Evolutionary conservation across 108 stramenopile species (phyloP).

Genomic region (Mayamaea pseudoterrestris): DNA sequence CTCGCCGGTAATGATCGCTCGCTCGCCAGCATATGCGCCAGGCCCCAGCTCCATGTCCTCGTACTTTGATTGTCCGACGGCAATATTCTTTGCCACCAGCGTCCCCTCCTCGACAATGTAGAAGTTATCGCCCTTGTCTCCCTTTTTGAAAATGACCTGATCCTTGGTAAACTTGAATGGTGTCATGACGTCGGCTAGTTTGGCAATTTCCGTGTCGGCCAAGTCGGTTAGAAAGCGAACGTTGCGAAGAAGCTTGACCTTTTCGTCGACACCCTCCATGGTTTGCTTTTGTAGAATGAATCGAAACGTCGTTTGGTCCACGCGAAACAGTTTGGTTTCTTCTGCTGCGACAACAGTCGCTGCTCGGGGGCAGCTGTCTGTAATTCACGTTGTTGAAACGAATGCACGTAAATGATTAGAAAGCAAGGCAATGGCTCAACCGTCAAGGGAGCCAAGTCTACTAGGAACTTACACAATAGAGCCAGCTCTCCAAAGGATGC

Average conservation of each 20-base stretch:
- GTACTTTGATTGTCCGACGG: constrained; percentile 22
- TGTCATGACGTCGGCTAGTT: constrained; percentile 54
- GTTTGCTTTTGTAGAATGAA: constrained; percentile 66
- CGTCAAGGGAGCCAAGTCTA: too few relatives aligned
- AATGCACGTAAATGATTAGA: too few relatives aligned
- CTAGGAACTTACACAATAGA: constrained; percentile 72
- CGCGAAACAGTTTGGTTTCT: constrained; percentile 66
- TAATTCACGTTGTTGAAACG: too few relatives aligned
- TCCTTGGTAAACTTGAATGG: constrained; percentile 60
- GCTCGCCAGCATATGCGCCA: constrained; percentile 85
- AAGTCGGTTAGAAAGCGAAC: constrained; percentile 53
- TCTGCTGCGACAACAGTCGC: constrained; percentile 74
- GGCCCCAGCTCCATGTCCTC: constrained; percentile 45
- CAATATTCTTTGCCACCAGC: constrained; percentile 51
- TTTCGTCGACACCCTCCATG: constrained; percentile 34
- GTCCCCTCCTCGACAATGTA: constrained; percentile 74
- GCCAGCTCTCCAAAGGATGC: constrained; percentile 69
- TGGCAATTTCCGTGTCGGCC: constrained; percentile 41
- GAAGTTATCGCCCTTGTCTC: constrained; percentile 82
- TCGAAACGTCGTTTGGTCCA: constrained; percentile 76
- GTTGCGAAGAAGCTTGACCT: constrained; percentile 56
- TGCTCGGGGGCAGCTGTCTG: constrained; percentile 81
- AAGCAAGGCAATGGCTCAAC: too few relatives aligned
- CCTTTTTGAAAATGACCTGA: constrained; percentile 74
- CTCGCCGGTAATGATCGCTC: constrained; percentile 65